These are phyloP conservation scores for Schwanniomyces vanrijiae DNA, from an alignment of 805 yeast species.

Conservation along the genomic window DNA sequence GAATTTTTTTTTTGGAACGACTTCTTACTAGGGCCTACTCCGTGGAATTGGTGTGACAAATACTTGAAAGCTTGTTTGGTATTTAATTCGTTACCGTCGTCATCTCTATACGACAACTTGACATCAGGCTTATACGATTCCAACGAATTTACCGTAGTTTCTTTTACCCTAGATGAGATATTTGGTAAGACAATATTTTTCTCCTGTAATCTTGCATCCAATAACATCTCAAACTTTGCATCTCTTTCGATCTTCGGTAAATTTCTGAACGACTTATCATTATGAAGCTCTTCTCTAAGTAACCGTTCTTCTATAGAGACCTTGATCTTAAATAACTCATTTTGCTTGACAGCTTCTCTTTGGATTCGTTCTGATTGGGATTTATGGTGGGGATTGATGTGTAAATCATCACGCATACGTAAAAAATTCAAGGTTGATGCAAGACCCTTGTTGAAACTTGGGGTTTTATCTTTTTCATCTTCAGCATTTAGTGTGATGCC, in stretches of 20 bases:
- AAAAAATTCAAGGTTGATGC: constrained; percentile 29
- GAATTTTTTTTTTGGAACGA: constrained; percentile 6
- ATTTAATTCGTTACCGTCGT: constrained; percentile 55
- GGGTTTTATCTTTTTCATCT: constrained; percentile 3
- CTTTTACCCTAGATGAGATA: not conserved
- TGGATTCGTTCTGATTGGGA: constrained; percentile 14
- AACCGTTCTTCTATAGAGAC: constrained; percentile 34
- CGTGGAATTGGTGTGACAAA: constrained; percentile 78
- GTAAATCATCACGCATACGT: constrained; percentile 19
- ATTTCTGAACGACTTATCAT: constrained; percentile 23
- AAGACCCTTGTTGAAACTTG: constrained; percentile 19
- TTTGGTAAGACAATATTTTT: constrained; percentile 18
- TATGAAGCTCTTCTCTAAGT: constrained; percentile 26
- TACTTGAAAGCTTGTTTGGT: constrained; percentile 76
- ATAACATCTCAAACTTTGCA: constrained; percentile 19
- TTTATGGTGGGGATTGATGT: constrained; percentile 7
- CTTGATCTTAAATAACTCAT: constrained; percentile 29
- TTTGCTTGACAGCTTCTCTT: constrained; percentile 23
- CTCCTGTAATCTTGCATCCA: constrained; percentile 28
- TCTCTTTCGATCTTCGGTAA: constrained; percentile 30
- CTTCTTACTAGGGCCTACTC: constrained; percentile 34
- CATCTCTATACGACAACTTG: constrained; percentile 62
- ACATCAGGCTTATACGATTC: constrained; percentile 47
- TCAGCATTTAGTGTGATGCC: not conserved
- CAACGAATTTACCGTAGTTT: constrained; percentile 5